Percentiles rank a stretch among this genome's conserved stretches.
These are phyloP conservation scores for Cercis canadensis DNA, from an alignment of 306 rosid genomes.

Conservation along the genomic window DNA sequence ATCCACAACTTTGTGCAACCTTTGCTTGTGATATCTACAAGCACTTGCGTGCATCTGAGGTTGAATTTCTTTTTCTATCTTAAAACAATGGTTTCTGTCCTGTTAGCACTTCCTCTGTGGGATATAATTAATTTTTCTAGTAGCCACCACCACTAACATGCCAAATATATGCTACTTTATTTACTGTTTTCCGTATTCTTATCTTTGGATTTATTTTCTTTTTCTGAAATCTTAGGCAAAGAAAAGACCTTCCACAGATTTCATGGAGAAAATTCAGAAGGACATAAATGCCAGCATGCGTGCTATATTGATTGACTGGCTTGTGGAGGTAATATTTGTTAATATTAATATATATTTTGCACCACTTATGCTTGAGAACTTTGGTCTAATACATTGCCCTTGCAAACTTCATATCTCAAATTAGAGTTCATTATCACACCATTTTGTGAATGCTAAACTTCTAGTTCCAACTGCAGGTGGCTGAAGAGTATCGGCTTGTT, in stretches of 20 bases:
- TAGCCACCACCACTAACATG: no score
- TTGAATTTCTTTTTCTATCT: background rate
- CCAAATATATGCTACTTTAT: no score
- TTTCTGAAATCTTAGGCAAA: constrained; percentile 42
- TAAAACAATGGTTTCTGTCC: background rate
- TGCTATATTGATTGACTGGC: constrained; percentile 67
- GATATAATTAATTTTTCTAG: background rate
- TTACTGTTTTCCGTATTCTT: constrained; percentile 2
- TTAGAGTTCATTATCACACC: no score
- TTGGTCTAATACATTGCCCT: no score
- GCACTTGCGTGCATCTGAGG: constrained; percentile 71
- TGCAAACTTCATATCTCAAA: no score
- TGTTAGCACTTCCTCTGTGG: background rate
- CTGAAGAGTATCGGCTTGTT: constrained; percentile 74
- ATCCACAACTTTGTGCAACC: constrained; percentile 68
- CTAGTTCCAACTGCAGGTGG: constrained; percentile 47
- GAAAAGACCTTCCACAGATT: constrained; percentile 70
- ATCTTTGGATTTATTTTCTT: background rate
- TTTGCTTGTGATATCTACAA: constrained; percentile 68
- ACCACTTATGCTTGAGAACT: no score
- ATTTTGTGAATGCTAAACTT: no score
- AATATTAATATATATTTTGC: no score
- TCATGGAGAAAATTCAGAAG: constrained; percentile 67
- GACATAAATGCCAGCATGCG: constrained; percentile 68
- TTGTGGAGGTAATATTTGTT: constrained; percentile 63